phyloP scores from a whole-genome alignment of 179 eudicot genomes.

The Nepenthes alata region DNA sequence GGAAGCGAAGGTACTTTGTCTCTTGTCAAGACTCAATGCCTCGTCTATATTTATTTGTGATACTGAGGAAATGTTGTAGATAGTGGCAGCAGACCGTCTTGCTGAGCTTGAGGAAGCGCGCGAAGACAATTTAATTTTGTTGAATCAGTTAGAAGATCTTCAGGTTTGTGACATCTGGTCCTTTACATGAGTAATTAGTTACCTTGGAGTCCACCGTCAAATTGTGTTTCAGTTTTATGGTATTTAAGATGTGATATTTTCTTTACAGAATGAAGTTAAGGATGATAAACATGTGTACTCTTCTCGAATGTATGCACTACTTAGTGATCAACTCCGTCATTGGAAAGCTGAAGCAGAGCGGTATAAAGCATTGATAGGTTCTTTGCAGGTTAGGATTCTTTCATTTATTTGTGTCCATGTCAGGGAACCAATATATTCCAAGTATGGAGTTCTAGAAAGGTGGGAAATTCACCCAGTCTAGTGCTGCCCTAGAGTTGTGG shows the following conservation, averaged over 20 bases:
- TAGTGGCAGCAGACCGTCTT: slow-evolving; percentile 76
- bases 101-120: slow-evolving; percentile 84
- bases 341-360: slow-evolving; percentile 71
- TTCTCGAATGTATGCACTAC: slow-evolving; percentile 62
- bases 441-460: too few relatives aligned
- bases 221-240: slow-evolving; percentile 7
- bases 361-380: slow-evolving; percentile 50
- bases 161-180: slow-evolving; percentile 33
- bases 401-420: slow-evolving; percentile 1
- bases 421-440: too few relatives aligned
- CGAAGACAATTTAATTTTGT: slow-evolving; percentile 48
- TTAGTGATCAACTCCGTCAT: slow-evolving; percentile 82
- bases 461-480: too few relatives aligned
- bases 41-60: neutral
- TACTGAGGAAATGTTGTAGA: slow-evolving; percentile 30
- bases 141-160: slow-evolving; percentile 78
- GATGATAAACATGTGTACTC: slow-evolving; percentile 53
- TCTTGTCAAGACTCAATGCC: neutral
- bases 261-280: slow-evolving; percentile 52
- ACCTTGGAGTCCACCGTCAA: neutral
- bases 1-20: slow-evolving; percentile 62
- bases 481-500: too few relatives aligned
- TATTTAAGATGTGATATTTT: slow-evolving; percentile 3
- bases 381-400: slow-evolving; percentile 59
- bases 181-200: neutral